phyloP scores from a whole-genome alignment of 1,139 yeast species.

The Entelexis sorbosivorans region DNA sequence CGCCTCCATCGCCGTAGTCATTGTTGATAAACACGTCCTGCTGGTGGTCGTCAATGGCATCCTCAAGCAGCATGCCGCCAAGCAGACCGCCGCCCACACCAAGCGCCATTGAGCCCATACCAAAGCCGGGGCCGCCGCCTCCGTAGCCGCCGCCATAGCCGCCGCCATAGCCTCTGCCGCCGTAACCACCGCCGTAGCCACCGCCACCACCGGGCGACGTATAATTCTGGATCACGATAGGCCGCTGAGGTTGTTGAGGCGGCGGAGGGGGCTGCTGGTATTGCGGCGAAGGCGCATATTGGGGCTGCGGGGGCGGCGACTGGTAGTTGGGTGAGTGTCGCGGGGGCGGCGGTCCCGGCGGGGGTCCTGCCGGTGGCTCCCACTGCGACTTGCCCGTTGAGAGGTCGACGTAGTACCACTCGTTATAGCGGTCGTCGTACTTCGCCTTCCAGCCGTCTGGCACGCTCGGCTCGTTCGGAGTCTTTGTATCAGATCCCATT shows the following conservation, averaged over 20 bases:
- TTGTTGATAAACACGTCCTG: constrained; percentile 23
- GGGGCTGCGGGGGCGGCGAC: constrained; percentile 11
- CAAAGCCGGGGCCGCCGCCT: constrained; percentile 18
- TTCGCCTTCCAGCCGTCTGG: constrained; percentile 83
- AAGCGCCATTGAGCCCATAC: constrained; percentile 40
- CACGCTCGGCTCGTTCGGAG: constrained; percentile 39
- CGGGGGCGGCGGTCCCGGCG: constrained; percentile 31
- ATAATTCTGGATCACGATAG: constrained; percentile 18
- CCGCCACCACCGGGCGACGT: constrained; percentile 7
- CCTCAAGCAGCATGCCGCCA: constrained; percentile 58
- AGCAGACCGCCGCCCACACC: constrained; percentile 76
- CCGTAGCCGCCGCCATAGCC: constrained; percentile 11
- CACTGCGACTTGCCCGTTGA: constrained; percentile 73
- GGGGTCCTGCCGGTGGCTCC: constrained; percentile 53
- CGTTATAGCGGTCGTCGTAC: constrained; percentile 68
- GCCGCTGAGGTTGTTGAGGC: constrained; percentile 14
- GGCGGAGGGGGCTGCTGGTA: constrained; percentile 9
- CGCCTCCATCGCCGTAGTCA: constrained; percentile 28
- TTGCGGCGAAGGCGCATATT: constrained; percentile 10
- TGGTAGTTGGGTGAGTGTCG: constrained; percentile 4
- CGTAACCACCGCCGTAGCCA: constrained; percentile 14
- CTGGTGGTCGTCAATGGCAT: constrained; percentile 30
- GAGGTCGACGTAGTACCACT: constrained; percentile 55
- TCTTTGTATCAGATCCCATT: neutral
- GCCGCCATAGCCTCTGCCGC: constrained; percentile 15